Base-by-base conservation (phyloP, 768 basidiomycete genomes). In the Suillus cothurnatus region DNA sequence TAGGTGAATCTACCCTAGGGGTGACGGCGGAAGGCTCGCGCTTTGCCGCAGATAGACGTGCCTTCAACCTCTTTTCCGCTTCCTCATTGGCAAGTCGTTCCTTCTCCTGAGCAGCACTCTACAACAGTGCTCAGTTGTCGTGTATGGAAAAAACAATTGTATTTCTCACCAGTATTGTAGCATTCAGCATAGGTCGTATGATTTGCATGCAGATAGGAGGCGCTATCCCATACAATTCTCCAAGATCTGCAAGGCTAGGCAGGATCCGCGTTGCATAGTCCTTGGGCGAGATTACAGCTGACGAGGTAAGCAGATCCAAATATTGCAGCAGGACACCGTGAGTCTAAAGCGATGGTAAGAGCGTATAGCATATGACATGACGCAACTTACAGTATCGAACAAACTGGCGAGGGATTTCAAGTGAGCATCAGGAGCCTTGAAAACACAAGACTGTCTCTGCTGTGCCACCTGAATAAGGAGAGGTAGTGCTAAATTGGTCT, bases 191-290 rank as follows among this genome's bases (percentile, higher is more conserved):
- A 17, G 97, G 95, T 19, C 97, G 87, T 45, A 94, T 85, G 64
- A 99, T 90, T 73, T 96, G 94, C 93, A 99, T 97, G 61, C 95
- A 94, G 63, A 97, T 89, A 15, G 92, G 86, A 43, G 92, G 87
- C 65, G 89, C 87, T 53, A 99, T 87, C 8, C 91, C 92, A 76
- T 91, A 99, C 45, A 83, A 82, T 61, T 85, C 81, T 61, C 88
- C 88, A 11, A 99, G 84, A 34, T 93, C 90, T 2, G 80, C 78
- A 12, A 97, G 79, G 21, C 92, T 79, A 6, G 97, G 96, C 7
- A 96, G 78, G 28, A 94, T 81, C 70, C 85, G 87, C 50, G 83
- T 83, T 21, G 89, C 86, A 71, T 95, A 96, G 62, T 93, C 91
- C 63, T 88, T 83, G 0, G 89, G 78, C 19, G 85, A 72, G 26